Percentiles rank a stretch among this genome's conserved stretches.
Conservation (phyloP, 345 rosid species). For the Citrus sinensis region DVS_A1.0 CM039168.1:6460001-6460500, state of each 20-base stretch:
- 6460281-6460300: conserved; percentile 30
- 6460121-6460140: conserved; percentile 68
- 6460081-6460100: conserved; percentile 68
- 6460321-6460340: background rate
- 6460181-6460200: conserved; percentile 54
- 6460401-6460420: background rate
- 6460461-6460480: background rate
- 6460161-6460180: conserved; percentile 61
- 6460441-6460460: background rate
- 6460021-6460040: conserved; percentile 17
- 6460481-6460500: background rate
- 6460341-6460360: background rate
- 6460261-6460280: conserved; percentile 21
- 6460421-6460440: conserved; percentile 4
- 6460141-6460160: conserved; percentile 57
- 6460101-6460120: conserved; percentile 51
- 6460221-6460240: conserved; percentile 53
- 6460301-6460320: conserved; percentile 17
- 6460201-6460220: conserved; percentile 49
- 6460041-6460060: conserved; percentile 41
- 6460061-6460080: conserved; percentile 59
- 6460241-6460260: conserved; percentile 35
- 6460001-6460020: conserved; percentile 32
- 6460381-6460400: background rate
- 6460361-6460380: background rate